phyloP scores from a whole-genome alignment of 768 basidiomycete genomes.

The Hydnomerulius pinastri region DNA sequence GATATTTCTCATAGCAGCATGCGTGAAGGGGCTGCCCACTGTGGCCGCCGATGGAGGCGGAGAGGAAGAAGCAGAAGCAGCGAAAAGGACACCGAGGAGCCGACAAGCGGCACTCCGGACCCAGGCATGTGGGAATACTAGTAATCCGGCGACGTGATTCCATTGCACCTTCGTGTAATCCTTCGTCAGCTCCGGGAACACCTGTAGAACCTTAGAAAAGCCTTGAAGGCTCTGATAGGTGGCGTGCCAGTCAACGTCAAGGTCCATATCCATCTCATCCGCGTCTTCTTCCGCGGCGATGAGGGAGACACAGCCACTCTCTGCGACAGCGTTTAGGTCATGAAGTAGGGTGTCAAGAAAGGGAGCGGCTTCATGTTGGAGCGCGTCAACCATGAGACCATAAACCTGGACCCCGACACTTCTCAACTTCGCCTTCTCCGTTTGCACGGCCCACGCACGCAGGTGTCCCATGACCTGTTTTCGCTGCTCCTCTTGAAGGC shows the following conservation, averaged over 20 bases:
- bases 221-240: constrained; percentile 79
- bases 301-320: constrained; percentile 9
- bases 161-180: constrained; percentile 58
- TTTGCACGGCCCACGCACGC: constrained; percentile 76
- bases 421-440: constrained; percentile 57
- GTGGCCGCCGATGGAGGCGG: constrained; percentile 28
- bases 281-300: constrained; percentile 43
- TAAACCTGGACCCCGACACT: constrained; percentile 82
- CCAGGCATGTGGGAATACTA: constrained; percentile 94
- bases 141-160: constrained; percentile 60
- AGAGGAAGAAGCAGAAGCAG: constrained; percentile 44
- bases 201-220: constrained; percentile 60
- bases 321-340: constrained; percentile 47
- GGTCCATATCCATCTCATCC: constrained; percentile 48
- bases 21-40: constrained; percentile 50
- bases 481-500: constrained; percentile 63
- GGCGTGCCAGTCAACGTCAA: constrained; percentile 74
- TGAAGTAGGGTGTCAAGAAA: constrained; percentile 53
- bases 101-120: constrained; percentile 82
- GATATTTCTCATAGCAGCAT: constrained; percentile 59
- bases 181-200: constrained; percentile 51
- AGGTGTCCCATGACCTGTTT: constrained; percentile 65
- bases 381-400: constrained; percentile 74
- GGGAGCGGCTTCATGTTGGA: constrained; percentile 47
- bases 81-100: constrained; percentile 71